Evolutionary conservation across 2,329 filamentous ascomycete species (phyloP).

Genomic region (Cytospora piceae): DNA sequence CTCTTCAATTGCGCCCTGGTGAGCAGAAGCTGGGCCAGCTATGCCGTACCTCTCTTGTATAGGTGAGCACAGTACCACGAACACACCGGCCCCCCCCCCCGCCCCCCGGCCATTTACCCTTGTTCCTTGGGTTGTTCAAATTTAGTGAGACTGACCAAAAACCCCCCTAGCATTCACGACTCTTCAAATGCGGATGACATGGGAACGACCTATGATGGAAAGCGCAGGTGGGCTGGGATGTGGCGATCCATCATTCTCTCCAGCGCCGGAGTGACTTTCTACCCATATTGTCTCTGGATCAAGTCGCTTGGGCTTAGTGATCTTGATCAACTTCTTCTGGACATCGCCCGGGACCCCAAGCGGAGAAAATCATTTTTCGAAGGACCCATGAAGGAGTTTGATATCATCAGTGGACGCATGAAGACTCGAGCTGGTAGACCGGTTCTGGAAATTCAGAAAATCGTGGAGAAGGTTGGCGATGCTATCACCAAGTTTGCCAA

Average conservation of each 20-base stretch:
- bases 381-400: constrained; percentile 43
- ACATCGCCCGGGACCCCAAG: constrained; percentile 43
- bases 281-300: constrained; percentile 72
- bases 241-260: constrained; percentile 73
- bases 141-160: constrained; percentile 10
- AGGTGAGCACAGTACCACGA: constrained; percentile 48
- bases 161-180: constrained; percentile 48
- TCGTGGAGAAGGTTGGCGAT: constrained; percentile 56
- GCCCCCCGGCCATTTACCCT: not conserved
- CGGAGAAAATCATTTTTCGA: constrained; percentile 45
- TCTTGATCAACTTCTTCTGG: constrained; percentile 61
- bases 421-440: constrained; percentile 33
- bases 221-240: constrained; percentile 61
- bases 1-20: constrained; percentile 63
- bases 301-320: constrained; percentile 66
- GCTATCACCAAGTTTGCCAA: constrained; percentile 58
- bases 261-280: constrained; percentile 62
- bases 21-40: constrained; percentile 58
- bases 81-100: too few relatives aligned
- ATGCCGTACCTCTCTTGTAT: constrained; percentile 66
- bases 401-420: constrained; percentile 35
- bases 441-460: constrained; percentile 41
- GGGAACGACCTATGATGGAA: constrained; percentile 40
- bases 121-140: not conserved
- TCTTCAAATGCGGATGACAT: constrained; percentile 49